phyloP scores from a whole-genome alignment of 1,284 basidiomycete species.

The Calocybe gambosa region DNA sequence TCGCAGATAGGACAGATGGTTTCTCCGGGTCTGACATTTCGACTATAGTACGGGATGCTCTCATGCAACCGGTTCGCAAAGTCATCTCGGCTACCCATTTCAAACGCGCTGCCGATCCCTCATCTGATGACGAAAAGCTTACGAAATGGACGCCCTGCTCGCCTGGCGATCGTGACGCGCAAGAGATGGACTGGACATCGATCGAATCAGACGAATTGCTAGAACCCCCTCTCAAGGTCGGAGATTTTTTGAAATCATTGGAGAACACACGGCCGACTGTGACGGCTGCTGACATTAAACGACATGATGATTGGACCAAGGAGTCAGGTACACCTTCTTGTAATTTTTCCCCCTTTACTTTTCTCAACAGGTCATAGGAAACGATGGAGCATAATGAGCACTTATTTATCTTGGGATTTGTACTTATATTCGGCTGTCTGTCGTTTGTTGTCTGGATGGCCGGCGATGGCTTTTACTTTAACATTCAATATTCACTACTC shows the following conservation, averaged over 20 bases:
- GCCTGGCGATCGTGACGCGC: constrained; percentile 82
- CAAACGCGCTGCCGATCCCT: constrained; percentile 49
- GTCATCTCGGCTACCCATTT: constrained; percentile 96
- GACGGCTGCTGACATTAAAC: constrained; percentile 82
- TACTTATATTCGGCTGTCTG: neutral
- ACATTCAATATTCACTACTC: neutral
- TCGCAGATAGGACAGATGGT: constrained; percentile 88
- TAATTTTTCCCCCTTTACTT: neutral
- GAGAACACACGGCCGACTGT: constrained; percentile 86
- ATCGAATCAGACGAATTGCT: constrained; percentile 86
- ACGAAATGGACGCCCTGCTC: constrained; percentile 88
- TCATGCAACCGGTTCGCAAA: constrained; percentile 99
- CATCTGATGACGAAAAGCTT: constrained; percentile 25
- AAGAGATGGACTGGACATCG: constrained; percentile 93
- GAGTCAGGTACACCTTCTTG: constrained; percentile 58
- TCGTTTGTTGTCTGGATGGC: neutral
- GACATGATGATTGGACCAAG: constrained; percentile 89
- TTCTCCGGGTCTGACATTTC: constrained; percentile 97
- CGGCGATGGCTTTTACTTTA: neutral
- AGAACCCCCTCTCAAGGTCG: constrained; percentile 76
- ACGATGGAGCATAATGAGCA: constrained; percentile 20
- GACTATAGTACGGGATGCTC: constrained; percentile 91
- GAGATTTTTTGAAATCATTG: constrained; percentile 86
- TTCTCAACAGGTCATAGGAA: constrained; percentile 10
- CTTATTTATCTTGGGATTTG: neutral